phyloP scores from a whole-genome alignment of 257 asterid species.

The Solanum chilense region DNA sequence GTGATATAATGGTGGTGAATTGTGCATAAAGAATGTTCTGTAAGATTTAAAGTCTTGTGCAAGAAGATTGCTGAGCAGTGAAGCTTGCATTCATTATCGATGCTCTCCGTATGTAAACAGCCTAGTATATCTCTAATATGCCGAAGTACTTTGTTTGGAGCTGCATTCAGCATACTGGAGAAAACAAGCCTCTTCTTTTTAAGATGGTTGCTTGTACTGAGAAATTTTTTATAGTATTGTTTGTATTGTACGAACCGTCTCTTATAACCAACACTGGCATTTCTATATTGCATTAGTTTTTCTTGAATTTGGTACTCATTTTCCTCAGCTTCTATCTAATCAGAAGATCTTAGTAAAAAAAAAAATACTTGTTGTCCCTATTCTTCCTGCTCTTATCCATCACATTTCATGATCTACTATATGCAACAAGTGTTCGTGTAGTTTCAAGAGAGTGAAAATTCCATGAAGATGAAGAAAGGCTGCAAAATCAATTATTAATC shows the following conservation, averaged over 20 bases:
- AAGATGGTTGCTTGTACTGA: background rate
- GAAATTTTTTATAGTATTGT: no score
- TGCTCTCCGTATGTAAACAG: slow-evolving; percentile 35
- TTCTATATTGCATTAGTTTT: no score
- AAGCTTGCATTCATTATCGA: background rate
- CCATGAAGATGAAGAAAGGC: no score
- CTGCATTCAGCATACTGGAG: background rate
- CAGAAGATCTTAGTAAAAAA: no score
- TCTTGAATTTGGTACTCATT: no score
- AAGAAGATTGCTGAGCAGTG: slow-evolving; percentile 3
- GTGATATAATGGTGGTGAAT: slow-evolving; percentile 11
- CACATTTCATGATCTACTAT: no score
- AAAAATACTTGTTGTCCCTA: no score
- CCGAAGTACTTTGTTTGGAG: background rate
- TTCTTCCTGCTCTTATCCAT: no score
- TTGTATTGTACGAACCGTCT: background rate
- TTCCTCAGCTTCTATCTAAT: no score
- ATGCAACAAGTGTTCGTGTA: no score
- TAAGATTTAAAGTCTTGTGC: slow-evolving; percentile 10
- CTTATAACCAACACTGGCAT: background rate
- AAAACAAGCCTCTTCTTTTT: background rate
- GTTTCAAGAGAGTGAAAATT: no score
- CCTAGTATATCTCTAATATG: slow-evolving; percentile 22
- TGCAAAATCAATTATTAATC: no score
- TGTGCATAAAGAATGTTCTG: background rate